These are phyloP conservation scores for Psidium guajava DNA, from an alignment of 345 rosid species.

Conservation along the genomic window DNA sequence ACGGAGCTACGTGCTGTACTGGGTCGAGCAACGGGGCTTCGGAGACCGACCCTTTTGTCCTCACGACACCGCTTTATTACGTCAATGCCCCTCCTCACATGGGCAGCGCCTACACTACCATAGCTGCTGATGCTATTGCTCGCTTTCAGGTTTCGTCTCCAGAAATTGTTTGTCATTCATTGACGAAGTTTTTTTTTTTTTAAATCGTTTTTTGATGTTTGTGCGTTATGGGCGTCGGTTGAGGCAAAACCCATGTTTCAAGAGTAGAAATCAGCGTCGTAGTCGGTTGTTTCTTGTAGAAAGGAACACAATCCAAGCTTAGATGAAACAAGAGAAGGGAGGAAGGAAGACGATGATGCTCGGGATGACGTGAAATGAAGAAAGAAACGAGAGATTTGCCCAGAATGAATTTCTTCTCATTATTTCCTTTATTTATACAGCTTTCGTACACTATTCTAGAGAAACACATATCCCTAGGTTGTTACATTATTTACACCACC, in stretches of 20 bases:
- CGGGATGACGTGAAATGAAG: no score
- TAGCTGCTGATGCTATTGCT: conserved; percentile 90
- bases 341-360: no score
- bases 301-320: no score
- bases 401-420: no score
- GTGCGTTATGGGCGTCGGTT: not conserved
- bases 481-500: no score
- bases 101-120: conserved; percentile 98
- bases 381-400: no score
- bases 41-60: conserved; percentile 42
- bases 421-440: no score
- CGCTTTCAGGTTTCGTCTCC: conserved; percentile 64
- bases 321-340: no score
- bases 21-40: conserved; percentile 22
- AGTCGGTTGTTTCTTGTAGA: not conserved
- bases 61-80: conserved; percentile 94
- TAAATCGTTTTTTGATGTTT: not conserved
- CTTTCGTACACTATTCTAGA: no score
- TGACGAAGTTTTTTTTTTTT: not conserved
- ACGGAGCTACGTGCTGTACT: conserved; percentile 33
- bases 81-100: conserved; percentile 99
- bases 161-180: not conserved
- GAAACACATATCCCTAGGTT: no score
- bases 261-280: not conserved
- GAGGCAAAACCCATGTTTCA: not conserved